Conservation (phyloP, 1,139 yeast species). For the Candida labiduridarum region DNA sequence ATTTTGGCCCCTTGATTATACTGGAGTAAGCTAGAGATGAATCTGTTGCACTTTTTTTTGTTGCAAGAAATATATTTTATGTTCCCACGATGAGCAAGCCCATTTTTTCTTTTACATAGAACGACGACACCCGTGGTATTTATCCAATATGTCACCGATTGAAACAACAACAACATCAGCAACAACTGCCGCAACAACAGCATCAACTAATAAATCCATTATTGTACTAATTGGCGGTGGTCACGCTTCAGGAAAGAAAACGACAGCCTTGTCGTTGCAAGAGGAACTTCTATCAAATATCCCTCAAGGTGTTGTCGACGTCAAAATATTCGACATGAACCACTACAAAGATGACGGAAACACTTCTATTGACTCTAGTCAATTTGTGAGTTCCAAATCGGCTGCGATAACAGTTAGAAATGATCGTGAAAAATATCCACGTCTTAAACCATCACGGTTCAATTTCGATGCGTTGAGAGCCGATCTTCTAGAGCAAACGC, state of each 20-base stretch:
- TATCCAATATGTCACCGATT: neutral
- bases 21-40: neutral
- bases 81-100: constrained; percentile 1
- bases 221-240: constrained; percentile 73
- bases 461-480: constrained; percentile 29
- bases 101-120: neutral
- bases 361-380: constrained; percentile 17
- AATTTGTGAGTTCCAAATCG: constrained; percentile 24
- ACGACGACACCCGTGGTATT: neutral
- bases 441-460: constrained; percentile 44
- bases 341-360: constrained; percentile 23
- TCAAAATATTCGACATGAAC: constrained; percentile 45
- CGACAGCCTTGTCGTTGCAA: constrained; percentile 36
- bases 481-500: constrained; percentile 15
- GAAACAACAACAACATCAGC: constrained; percentile 5
- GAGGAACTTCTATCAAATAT: constrained; percentile 26
- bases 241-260: constrained; percentile 66
- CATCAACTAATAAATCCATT: constrained; percentile 23
- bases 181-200: constrained; percentile 1
- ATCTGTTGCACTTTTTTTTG: neutral
- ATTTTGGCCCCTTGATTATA: constrained; percentile 12
- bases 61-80: neutral
- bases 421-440: constrained; percentile 21
- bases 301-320: constrained; percentile 24
- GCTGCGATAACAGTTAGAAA: constrained; percentile 36